These are phyloP conservation scores for Verticillium longisporum DNA, from an alignment of 2,329 filamentous ascomycete species.

Conservation along the genomic window DNA sequence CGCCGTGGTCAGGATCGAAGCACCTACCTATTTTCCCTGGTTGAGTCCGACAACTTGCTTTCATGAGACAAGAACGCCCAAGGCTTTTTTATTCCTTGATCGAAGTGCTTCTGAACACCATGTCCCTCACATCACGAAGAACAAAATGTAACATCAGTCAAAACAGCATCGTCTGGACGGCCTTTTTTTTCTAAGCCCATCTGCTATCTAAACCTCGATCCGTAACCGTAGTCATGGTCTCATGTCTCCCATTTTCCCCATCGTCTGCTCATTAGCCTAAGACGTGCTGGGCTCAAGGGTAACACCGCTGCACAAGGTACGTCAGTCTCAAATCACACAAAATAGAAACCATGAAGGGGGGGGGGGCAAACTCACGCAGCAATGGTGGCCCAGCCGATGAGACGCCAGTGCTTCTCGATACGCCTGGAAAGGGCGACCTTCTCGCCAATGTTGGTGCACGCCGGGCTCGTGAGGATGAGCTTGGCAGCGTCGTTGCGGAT, in stretches of 20 bases:
- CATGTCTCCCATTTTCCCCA: not conserved
- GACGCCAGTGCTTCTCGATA: slow-evolving; percentile 99
- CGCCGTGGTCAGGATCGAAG: too few relatives aligned
- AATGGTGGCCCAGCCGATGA: slow-evolving; percentile 86
- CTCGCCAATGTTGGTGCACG: slow-evolving; percentile 95
- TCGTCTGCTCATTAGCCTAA: slow-evolving; percentile 18
- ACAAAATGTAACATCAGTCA: not conserved
- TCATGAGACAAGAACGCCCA: too few relatives aligned
- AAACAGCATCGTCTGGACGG: not conserved
- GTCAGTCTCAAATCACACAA: slow-evolving; percentile 5
- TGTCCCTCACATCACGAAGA: too few relatives aligned
- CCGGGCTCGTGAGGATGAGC: slow-evolving; percentile 83
- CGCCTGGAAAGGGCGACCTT: slow-evolving; percentile 94
- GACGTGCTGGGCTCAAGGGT: slow-evolving; percentile 44
- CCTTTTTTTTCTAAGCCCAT: not conserved
- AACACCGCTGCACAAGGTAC: slow-evolving; percentile 35
- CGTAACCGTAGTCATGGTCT: not conserved
- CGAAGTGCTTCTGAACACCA: too few relatives aligned
- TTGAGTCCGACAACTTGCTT: too few relatives aligned
- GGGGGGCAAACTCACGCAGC: slow-evolving; percentile 47
- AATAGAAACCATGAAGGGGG: not conserved
- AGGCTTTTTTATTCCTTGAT: too few relatives aligned
- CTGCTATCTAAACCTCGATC: not conserved
- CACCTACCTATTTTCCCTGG: too few relatives aligned
- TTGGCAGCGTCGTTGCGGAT: slow-evolving; percentile 98